phyloP scores from a whole-genome alignment of 108 stramenopile species.

The Parmales sp. region DNA sequence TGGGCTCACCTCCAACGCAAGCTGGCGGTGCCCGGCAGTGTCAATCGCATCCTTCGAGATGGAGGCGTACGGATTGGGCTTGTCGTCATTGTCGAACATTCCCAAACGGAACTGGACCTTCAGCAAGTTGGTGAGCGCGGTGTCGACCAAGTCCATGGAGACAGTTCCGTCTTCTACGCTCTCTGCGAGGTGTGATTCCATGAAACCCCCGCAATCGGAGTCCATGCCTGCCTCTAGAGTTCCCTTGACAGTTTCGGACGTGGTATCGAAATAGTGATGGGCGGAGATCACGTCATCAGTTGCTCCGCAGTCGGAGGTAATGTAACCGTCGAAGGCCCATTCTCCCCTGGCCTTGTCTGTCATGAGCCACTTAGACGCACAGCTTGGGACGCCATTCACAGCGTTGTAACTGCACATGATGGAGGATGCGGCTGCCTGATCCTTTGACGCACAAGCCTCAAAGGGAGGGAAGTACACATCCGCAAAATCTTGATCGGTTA shows the following conservation, averaged over 20 bases:
- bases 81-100: not conserved
- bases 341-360: slow-evolving; percentile 25
- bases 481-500: slow-evolving; percentile 33
- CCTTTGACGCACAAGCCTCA: slow-evolving; percentile 39
- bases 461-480: slow-evolving; percentile 56
- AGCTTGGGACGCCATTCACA: slow-evolving; percentile 56
- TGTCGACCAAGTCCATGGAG: not conserved
- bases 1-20: not conserved
- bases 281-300: slow-evolving; percentile 23
- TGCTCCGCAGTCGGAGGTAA: slow-evolving; percentile 64
- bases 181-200: not conserved
- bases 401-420: slow-evolving; percentile 72
- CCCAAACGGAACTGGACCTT: slow-evolving; percentile 1
- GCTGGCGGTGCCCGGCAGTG: not conserved
- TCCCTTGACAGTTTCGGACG: not conserved
- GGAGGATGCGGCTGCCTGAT: slow-evolving; percentile 25
- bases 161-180: not conserved
- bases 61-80: not conserved
- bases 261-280: slow-evolving; percentile 16
- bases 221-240: not conserved
- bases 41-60: slow-evolving; percentile 16
- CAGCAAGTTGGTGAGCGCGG: not conserved
- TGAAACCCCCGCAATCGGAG: slow-evolving; percentile 14
- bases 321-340: slow-evolving; percentile 50
- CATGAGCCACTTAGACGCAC: slow-evolving; percentile 40